phyloP scores from a whole-genome alignment of 192 early-diverging fungal species.

The Mortierella hygrophila region DNA sequence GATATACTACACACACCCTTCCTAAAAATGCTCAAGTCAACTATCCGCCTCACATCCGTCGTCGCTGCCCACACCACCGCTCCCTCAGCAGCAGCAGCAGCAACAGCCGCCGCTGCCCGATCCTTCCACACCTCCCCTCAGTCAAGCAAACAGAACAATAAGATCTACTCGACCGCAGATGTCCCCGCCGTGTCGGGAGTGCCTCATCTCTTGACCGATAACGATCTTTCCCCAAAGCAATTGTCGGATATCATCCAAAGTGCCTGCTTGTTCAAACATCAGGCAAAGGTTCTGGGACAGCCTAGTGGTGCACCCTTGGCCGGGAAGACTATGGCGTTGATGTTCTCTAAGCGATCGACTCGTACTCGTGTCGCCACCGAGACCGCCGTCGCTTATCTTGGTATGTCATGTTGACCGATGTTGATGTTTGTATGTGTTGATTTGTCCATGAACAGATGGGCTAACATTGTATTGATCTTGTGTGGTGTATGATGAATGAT shows the following conservation, averaged over 20 bases:
- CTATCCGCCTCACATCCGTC: conserved; percentile 17
- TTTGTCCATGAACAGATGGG: no score
- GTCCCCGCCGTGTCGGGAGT: conserved; percentile 34
- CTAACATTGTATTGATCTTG: no score
- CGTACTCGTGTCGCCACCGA: conserved; percentile 97
- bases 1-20: not conserved
- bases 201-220: conserved; percentile 82
- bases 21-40: conserved; percentile 32
- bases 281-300: conserved; percentile 71
- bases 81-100: not conserved
- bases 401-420: conserved; percentile 31
- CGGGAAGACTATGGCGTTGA: conserved; percentile 91
- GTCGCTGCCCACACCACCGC: not conserved
- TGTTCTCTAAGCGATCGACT: conserved; percentile 97
- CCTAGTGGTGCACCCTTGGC: conserved; percentile 67
- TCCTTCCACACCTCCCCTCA: conserved; percentile 18
- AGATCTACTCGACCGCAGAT: conserved; percentile 34
- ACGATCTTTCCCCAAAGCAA: conserved; percentile 83
- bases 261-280: conserved; percentile 85
- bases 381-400: conserved; percentile 87
- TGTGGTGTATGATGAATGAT: not conserved
- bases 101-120: conserved; percentile 9
- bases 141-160: conserved; percentile 3
- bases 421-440: not conserved
- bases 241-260: conserved; percentile 83